phyloP scores from a whole-genome alignment of 345 rosid genomes.

The Citrus australasica region DNA sequence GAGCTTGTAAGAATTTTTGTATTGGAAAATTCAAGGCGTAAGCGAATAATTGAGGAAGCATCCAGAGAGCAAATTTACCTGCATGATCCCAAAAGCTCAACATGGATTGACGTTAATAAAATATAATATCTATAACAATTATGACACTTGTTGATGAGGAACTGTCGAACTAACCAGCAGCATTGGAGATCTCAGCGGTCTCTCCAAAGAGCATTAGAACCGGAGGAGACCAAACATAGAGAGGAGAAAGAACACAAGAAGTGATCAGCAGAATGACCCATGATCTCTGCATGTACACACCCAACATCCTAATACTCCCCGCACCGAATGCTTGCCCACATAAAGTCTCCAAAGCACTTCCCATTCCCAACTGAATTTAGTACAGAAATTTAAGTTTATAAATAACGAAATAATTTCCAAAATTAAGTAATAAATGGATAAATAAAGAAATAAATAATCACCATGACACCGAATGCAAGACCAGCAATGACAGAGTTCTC shows the following conservation, averaged over 20 bases:
- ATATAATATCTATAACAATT: not conserved
- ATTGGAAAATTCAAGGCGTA: conserved; percentile 86
- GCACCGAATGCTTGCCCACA: conserved; percentile 97
- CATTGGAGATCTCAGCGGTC: conserved; percentile 68
- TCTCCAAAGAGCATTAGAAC: conserved; percentile 68
- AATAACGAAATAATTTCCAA: not conserved
- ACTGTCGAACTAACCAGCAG: conserved; percentile 51
- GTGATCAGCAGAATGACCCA: conserved; percentile 80
- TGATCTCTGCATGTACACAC: conserved; percentile 92
- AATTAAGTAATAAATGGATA: no score
- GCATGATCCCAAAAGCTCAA: conserved; percentile 3
- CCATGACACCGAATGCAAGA: conserved; percentile 87
- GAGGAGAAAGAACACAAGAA: conserved; percentile 57
- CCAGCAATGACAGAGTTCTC: conserved; percentile 90
- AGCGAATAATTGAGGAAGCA: conserved; percentile 85
- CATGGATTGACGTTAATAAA: not conserved
- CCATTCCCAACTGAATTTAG: conserved; percentile 77
- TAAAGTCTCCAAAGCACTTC: conserved; percentile 87
- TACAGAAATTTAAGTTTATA: not conserved
- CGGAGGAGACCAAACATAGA: conserved; percentile 87
- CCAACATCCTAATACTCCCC: conserved; percentile 70
- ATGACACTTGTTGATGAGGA: not conserved
- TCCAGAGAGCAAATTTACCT: conserved; percentile 91
- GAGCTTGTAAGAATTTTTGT: conserved; percentile 87
- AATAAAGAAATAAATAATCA: conserved; percentile 17